Percentiles rank a stretch among this genome's conserved stretches.
These are phyloP conservation scores for Russula virescens DNA, from an alignment of 768 basidiomycete species.

Conservation along the genomic window DNA sequence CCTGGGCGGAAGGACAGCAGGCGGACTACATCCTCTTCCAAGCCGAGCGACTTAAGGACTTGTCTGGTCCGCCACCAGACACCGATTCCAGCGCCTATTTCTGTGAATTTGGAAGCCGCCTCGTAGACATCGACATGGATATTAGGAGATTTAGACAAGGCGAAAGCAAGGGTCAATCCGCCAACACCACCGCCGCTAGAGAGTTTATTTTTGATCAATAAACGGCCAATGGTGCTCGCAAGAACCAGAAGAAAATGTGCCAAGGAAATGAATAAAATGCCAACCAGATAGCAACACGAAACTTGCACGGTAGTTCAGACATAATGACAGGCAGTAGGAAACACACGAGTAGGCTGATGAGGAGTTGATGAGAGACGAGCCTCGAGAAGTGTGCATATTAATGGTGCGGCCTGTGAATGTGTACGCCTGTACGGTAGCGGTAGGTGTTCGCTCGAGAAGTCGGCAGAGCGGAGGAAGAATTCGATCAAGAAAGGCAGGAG, in stretches of 20 bases:
- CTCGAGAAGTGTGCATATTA: no score
- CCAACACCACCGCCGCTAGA: conserved; percentile 30
- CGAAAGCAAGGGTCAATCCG: conserved; percentile 29
- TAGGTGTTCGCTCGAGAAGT: no score
- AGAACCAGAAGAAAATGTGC: conserved; percentile 15
- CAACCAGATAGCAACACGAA: conserved; percentile 42
- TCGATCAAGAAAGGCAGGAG: background rate
- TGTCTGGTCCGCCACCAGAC: conserved; percentile 35
- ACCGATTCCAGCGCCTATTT: conserved; percentile 33
- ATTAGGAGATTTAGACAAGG: conserved; percentile 28
- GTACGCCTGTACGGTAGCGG: no score
- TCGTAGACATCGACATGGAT: conserved; percentile 34
- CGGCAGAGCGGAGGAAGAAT: background rate
- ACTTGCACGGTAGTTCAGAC: conserved; percentile 1
- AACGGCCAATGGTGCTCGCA: background rate
- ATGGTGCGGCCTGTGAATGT: no score
- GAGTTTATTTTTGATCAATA: background rate
- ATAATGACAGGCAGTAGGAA: background rate
- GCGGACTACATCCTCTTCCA: conserved; percentile 27
- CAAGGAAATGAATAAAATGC: background rate
- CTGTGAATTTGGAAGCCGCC: conserved; percentile 28
- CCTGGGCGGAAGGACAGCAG: conserved; percentile 27
- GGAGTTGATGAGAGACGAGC: no score
- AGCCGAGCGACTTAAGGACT: conserved; percentile 27
- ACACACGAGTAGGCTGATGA: background rate